Conservation (phyloP, 2,329 filamentous ascomycete genomes). For the Dactylellina sp. region DNA sequence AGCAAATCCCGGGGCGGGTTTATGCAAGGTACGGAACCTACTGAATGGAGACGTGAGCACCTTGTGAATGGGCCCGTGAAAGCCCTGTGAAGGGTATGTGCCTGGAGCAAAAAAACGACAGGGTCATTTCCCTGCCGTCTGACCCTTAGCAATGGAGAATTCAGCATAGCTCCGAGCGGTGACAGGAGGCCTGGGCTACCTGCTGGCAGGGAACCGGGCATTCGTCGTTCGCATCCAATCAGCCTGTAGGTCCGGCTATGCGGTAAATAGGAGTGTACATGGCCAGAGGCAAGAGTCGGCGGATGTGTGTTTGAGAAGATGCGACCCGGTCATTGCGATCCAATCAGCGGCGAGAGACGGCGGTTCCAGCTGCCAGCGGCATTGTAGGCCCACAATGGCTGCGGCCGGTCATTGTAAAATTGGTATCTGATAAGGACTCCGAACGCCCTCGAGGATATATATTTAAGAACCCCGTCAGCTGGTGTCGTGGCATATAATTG, state of each 20-base stretch:
- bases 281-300: constrained; percentile 13
- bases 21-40: constrained; percentile 56
- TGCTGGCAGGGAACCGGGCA: too few relatives aligned
- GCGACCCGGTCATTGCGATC: constrained; percentile 24
- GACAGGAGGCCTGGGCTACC: constrained; percentile 34
- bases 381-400: constrained; percentile 30
- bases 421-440: constrained; percentile 38
- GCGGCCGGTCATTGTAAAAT: constrained; percentile 20
- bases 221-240: constrained; percentile 46
- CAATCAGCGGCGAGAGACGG: constrained; percentile 40
- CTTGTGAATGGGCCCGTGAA: constrained; percentile 13
- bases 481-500: constrained; percentile 50
- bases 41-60: constrained; percentile 36
- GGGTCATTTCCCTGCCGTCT: constrained; percentile 53
- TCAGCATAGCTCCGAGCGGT: constrained; percentile 14
- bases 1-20: constrained; percentile 44
- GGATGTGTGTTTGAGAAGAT: constrained; percentile 55
- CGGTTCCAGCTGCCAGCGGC: constrained; percentile 27
- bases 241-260: constrained; percentile 54
- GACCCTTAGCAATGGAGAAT: constrained; percentile 41
- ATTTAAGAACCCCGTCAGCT: constrained; percentile 20
- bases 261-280: constrained; percentile 55
- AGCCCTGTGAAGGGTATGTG: constrained; percentile 12
- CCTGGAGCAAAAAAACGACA: constrained; percentile 49
- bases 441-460: constrained; percentile 37